These are phyloP conservation scores for Calonectria hawksworthii DNA, from an alignment of 2,329 filamentous ascomycete genomes.

Conservation along the genomic window DNA sequence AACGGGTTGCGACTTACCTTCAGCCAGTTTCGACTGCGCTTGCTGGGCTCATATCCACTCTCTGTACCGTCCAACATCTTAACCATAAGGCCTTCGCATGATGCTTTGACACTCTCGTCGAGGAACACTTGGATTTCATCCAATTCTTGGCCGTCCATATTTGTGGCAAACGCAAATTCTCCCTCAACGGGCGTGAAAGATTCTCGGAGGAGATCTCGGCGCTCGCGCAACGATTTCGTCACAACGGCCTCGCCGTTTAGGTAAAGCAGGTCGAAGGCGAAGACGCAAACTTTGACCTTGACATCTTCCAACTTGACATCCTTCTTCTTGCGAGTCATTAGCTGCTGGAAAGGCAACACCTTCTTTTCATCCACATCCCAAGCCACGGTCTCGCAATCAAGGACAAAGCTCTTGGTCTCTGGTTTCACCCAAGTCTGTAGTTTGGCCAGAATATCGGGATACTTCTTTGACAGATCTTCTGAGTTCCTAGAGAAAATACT, in stretches of 20 bases:
- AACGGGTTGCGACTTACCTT: conserved; percentile 71
- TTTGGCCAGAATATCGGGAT: conserved; percentile 93
- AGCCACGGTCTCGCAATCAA: conserved; percentile 98
- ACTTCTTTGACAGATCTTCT: conserved; percentile 97
- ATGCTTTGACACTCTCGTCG: conserved; percentile 95
- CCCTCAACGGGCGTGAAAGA: conserved; percentile 86
- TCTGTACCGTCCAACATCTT: conserved; percentile 98
- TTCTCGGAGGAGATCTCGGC: conserved; percentile 79
- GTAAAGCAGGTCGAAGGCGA: conserved; percentile 95
- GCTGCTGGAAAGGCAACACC: conserved; percentile 94
- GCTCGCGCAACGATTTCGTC: conserved; percentile 86
- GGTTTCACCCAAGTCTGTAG: conserved; percentile 90
- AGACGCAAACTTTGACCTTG: conserved; percentile 96
- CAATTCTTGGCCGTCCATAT: conserved; percentile 87
- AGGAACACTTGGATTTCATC: conserved; percentile 94
- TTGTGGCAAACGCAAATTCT: conserved; percentile 91
- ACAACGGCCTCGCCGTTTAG: conserved; percentile 93
- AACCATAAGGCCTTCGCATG: conserved; percentile 98
- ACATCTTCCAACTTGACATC: conserved; percentile 96
- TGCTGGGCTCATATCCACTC: conserved; percentile 95
- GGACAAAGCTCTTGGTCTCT: conserved; percentile 92
- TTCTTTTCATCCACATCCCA: conserved; percentile 98
- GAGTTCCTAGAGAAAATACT: conserved; percentile 98
- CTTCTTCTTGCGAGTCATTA: conserved; percentile 98
- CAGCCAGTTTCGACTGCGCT: conserved; percentile 97